Evolutionary conservation across 2,329 filamentous ascomycete species (phyloP).

Genomic region (Aotearoamyces nothofagi): DNA sequence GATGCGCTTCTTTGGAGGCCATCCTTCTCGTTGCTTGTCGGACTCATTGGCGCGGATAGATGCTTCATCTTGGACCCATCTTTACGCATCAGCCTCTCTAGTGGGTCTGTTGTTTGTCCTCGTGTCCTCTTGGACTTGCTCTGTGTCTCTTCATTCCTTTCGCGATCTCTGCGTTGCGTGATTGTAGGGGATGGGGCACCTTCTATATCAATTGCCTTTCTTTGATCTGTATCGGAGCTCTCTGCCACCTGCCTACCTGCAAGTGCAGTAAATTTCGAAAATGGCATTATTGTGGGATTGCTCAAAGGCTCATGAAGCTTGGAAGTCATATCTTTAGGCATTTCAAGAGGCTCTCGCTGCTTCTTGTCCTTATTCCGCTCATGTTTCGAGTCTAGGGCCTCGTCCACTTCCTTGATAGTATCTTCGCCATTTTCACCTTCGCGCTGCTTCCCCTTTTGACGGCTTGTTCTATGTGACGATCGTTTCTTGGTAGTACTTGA

Average conservation of each 20-base stretch:
- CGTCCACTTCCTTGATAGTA: constrained; percentile 11
- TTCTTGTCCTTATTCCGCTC: constrained; percentile 1
- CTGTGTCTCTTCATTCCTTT: constrained; percentile 9
- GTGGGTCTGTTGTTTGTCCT: constrained; percentile 31
- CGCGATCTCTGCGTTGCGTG: constrained; percentile 34
- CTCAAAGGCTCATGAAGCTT: constrained; percentile 16
- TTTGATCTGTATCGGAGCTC: constrained; percentile 7
- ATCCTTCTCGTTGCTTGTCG: constrained; percentile 12
- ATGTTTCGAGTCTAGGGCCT: constrained; percentile 3
- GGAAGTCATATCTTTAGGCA: constrained; percentile 5
- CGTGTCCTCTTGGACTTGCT: constrained; percentile 27
- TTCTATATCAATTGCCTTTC: constrained; percentile 29
- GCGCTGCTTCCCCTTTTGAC: constrained; percentile 27
- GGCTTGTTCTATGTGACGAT: constrained; percentile 32
- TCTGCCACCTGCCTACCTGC: constrained; percentile 12
- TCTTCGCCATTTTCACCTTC: constrained; percentile 10
- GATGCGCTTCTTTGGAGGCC: constrained; percentile 24
- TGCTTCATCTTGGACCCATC: constrained; percentile 44
- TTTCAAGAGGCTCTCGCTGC: neutral
- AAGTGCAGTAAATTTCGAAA: constrained; percentile 11
- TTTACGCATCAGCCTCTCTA: constrained; percentile 28
- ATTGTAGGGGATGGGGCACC: constrained; percentile 57
- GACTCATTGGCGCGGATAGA: constrained; percentile 32
- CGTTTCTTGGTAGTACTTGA: constrained; percentile 36
- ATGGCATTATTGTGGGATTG: constrained; percentile 17